phyloP scores from a whole-genome alignment of 139 green algal species.

The Chlorella sorokiniana region DNA sequence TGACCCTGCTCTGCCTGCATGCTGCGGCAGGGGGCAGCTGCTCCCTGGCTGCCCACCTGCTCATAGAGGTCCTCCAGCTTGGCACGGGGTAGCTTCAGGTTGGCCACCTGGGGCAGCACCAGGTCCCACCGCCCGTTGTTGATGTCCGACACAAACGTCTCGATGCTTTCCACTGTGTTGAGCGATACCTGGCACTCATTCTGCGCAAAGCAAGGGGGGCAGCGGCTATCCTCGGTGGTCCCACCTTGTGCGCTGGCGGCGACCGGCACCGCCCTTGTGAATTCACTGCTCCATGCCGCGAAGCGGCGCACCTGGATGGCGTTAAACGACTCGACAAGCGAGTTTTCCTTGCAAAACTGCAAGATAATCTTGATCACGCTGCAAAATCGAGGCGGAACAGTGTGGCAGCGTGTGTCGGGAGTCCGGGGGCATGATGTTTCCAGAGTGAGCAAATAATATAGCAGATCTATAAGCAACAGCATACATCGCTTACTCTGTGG shows the following conservation, averaged over 20 bases:
- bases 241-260: background rate
- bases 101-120: slow-evolving; percentile 83
- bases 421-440: background rate
- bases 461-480: background rate
- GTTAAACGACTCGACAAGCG: slow-evolving; percentile 84
- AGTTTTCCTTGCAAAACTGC: slow-evolving; percentile 98
- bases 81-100: slow-evolving; percentile 84
- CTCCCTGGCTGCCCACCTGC: slow-evolving; percentile 57
- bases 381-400: slow-evolving; percentile 17
- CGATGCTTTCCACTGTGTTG: slow-evolving; percentile 94
- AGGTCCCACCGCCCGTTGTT: slow-evolving; percentile 89
- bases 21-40: background rate
- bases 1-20: background rate
- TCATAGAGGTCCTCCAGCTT: slow-evolving; percentile 97
- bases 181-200: slow-evolving; percentile 93
- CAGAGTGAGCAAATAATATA: background rate
- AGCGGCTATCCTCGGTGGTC: background rate
- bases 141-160: slow-evolving; percentile 91
- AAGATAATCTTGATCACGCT: slow-evolving; percentile 98
- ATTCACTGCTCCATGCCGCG: background rate
- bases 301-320: slow-evolving; percentile 73
- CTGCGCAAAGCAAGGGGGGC: slow-evolving; percentile 46
- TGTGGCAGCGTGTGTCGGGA: background rate
- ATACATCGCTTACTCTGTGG: slow-evolving; percentile 73
- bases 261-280: background rate